Conservation (phyloP, 352 stramenopile species). For the Globisporangium emineosum region DNA sequence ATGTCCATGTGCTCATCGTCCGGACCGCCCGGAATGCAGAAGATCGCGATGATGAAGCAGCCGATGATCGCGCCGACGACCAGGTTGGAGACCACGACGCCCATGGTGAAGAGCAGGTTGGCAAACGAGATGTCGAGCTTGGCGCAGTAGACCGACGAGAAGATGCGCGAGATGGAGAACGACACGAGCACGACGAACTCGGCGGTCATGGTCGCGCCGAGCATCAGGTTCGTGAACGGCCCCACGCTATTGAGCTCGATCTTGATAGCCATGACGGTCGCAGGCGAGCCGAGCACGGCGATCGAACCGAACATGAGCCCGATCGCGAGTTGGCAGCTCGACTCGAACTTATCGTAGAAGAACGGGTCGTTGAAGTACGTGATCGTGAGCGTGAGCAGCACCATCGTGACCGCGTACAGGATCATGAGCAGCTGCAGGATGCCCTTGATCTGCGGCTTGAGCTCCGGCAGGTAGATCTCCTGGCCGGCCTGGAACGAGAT, state of each 20-base stretch:
- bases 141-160: constrained; percentile 61
- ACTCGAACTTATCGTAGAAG: constrained; percentile 52
- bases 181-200: constrained; percentile 73
- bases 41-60: constrained; percentile 54
- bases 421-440: constrained; percentile 50
- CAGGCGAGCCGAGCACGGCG: constrained; percentile 57
- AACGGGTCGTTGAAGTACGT: constrained; percentile 47
- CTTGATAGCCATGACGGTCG: constrained; percentile 77
- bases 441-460: constrained; percentile 55
- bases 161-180: constrained; percentile 62
- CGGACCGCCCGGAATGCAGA: constrained; percentile 47
- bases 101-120: constrained; percentile 56
- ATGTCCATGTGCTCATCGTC: constrained; percentile 28
- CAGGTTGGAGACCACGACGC: constrained; percentile 53
- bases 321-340: constrained; percentile 56
- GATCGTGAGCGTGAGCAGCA: constrained; percentile 40
- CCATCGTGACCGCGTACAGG: constrained; percentile 56
- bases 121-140: constrained; percentile 44
- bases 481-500: constrained; percentile 75
- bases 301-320: constrained; percentile 75
- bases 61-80: constrained; percentile 40
- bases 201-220: constrained; percentile 62
- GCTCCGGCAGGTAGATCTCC: constrained; percentile 68
- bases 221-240: constrained; percentile 73
- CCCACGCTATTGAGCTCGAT: constrained; percentile 74